phyloP scores from a whole-genome alignment of 2,329 filamentous ascomycete genomes.

The Botrytis medusae region DNA sequence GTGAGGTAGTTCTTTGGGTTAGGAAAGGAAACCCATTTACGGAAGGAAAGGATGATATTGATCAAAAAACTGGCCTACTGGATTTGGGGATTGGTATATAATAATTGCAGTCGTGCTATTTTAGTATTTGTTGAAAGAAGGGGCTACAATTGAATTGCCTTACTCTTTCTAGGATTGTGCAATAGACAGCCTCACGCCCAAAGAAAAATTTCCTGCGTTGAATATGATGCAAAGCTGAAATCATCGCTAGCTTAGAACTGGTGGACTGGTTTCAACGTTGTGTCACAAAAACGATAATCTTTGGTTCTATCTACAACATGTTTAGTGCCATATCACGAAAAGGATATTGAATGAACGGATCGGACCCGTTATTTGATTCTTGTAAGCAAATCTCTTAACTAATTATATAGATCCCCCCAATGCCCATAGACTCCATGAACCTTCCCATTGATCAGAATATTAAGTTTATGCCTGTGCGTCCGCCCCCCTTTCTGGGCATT shows the following conservation, averaged over 20 bases:
- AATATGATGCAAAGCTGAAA: neutral
- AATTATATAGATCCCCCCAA: neutral
- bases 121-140: neutral
- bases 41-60: neutral
- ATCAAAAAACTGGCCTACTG: neutral
- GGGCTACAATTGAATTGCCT: neutral
- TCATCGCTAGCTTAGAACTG: neutral
- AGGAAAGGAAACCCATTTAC: neutral
- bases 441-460: neutral
- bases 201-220: too few species aligned
- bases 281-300: neutral
- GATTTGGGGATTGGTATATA: neutral
- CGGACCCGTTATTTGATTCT: neutral
- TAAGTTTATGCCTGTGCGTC: neutral
- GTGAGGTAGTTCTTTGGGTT: neutral
- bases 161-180: neutral
- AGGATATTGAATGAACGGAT: neutral
- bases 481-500: neutral
- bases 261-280: neutral
- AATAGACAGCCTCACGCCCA: neutral
- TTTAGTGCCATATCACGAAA: neutral
- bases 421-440: neutral
- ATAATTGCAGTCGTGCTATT: neutral
- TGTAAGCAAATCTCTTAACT: neutral
- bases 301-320: neutral